A percentile compares a stretch with the other conserved stretches of the same genome.
Evolutionary conservation across 2,329 filamentous ascomycete genomes (phyloP).

Genomic region (Microcera coccophila): DNA sequence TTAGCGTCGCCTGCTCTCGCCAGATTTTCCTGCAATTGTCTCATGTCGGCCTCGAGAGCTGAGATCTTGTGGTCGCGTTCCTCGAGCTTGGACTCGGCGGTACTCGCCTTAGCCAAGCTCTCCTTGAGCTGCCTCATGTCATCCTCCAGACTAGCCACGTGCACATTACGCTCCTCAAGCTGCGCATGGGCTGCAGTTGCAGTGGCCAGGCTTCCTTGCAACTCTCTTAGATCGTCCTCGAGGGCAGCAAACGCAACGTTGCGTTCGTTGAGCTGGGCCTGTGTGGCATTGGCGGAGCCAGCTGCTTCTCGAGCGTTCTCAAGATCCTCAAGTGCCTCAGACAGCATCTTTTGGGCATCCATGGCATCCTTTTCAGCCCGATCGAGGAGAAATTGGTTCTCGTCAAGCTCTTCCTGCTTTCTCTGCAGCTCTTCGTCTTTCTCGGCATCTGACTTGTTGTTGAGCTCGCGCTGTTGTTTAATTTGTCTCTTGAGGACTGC

Average conservation of each 20-base stretch:
- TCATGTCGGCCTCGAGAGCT: slow-evolving; percentile 42
- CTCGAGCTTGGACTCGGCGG: slow-evolving; percentile 25
- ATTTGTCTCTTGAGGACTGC: slow-evolving; percentile 85
- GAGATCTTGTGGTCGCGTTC: slow-evolving; percentile 39
- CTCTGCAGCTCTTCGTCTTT: slow-evolving; percentile 61
- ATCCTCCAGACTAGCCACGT: slow-evolving; percentile 17
- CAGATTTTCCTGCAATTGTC: slow-evolving; percentile 27
- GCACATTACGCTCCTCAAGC: slow-evolving; percentile 12
- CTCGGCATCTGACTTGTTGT: slow-evolving; percentile 76
- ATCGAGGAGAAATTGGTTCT: slow-evolving; percentile 34
- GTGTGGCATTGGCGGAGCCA: slow-evolving; percentile 18
- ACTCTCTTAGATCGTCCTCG: slow-evolving; percentile 26
- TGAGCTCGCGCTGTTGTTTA: slow-evolving; percentile 90
- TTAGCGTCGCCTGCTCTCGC: slow-evolving; percentile 17
- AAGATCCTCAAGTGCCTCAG: slow-evolving; percentile 45
- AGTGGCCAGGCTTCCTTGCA: slow-evolving; percentile 3
- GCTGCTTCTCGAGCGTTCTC: slow-evolving; percentile 33
- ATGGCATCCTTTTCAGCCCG: slow-evolving; percentile 37
- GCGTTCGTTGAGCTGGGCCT: slow-evolving; percentile 28
- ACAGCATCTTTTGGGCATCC: slow-evolving; percentile 46
- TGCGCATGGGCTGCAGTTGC: neutral
- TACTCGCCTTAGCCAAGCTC: neutral
- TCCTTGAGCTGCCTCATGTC: slow-evolving; percentile 8
- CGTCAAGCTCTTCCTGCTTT: slow-evolving; percentile 55
- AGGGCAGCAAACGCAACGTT: slow-evolving; percentile 39